phyloP scores from a whole-genome alignment of 176 grass and related monocot species.

The Melocanna baccifera region DNA sequence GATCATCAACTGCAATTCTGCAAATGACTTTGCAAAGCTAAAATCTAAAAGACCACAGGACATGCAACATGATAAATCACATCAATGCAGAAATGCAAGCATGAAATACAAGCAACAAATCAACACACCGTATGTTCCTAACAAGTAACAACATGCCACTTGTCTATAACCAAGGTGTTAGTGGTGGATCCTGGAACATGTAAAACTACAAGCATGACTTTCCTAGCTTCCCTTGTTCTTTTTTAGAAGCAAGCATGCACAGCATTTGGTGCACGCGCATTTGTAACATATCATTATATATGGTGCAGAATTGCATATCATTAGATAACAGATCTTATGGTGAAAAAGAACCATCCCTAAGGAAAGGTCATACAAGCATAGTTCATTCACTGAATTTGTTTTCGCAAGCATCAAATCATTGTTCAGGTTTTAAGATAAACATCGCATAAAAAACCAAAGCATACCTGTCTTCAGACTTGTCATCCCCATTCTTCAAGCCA shows the following conservation, averaged over 20 bases:
- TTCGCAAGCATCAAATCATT: background rate
- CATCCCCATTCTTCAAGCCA: conserved; percentile 25
- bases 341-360: background rate
- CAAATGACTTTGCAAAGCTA: conserved; percentile 6
- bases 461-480: conserved; percentile 47
- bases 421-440: background rate
- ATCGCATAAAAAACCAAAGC: background rate
- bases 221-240: background rate
- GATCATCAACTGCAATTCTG: background rate
- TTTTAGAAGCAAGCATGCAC: background rate
- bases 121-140: background rate
- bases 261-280: background rate
- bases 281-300: background rate
- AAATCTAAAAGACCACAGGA: background rate
- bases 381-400: background rate
- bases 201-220: background rate
- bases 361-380: background rate
- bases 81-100: background rate
- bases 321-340: background rate
- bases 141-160: background rate
- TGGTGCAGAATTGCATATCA: background rate
- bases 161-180: background rate
- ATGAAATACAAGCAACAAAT: background rate
- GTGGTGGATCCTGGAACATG: background rate
- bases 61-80: background rate